These are phyloP conservation scores for Saccharomycopsis hybrid DNA, from an alignment of 1,139 yeast genomes.

Conservation along the genomic window DNA sequence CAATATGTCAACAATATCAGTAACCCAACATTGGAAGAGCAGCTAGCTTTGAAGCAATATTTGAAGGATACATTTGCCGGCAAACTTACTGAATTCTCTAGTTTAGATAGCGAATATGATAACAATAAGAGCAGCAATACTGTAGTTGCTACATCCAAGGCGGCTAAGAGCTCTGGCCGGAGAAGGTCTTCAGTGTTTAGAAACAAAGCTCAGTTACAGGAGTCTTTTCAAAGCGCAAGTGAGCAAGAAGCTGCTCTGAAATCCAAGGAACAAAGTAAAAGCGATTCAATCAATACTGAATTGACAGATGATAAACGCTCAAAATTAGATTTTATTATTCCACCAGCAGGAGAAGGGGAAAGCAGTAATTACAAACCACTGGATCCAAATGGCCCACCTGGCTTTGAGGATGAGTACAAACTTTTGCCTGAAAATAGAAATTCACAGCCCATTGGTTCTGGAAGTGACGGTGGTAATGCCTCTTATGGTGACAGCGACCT, in stretches of 20 bases:
- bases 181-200: no score
- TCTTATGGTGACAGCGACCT: slow-evolving; percentile 16
- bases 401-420: slow-evolving; percentile 20
- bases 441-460: background rate
- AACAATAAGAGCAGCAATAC: no score
- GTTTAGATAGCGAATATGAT: no score
- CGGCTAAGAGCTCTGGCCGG: no score
- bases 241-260: background rate
- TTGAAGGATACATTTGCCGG: slow-evolving; percentile 1
- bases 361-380: background rate
- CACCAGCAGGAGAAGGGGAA: background rate
- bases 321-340: background rate
- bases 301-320: slow-evolving; percentile 1
- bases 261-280: background rate
- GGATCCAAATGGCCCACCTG: slow-evolving; percentile 20
- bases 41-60: slow-evolving; percentile 1
- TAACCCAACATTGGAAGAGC: background rate
- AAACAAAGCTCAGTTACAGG: background rate
- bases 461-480: background rate
- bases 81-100: background rate
- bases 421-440: slow-evolving; percentile 12
- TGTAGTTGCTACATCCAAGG: background rate
- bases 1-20: background rate
- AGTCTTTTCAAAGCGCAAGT: no score
- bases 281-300: background rate